These are phyloP conservation scores for Kodamaea nitidulidarum DNA, from an alignment of 805 yeast genomes.

Conservation along the genomic window DNA sequence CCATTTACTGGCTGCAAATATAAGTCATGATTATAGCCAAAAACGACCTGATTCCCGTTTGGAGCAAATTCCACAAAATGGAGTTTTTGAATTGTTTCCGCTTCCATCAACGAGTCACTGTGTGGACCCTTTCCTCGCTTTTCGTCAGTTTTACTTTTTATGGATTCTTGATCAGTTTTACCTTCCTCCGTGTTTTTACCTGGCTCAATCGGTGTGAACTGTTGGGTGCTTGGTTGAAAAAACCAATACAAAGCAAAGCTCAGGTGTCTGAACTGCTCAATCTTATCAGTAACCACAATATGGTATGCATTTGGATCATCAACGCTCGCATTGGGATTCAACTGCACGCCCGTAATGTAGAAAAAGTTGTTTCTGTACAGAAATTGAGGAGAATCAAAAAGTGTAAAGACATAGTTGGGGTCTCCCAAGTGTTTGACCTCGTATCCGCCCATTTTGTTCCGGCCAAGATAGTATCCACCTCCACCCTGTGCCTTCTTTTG, in stretches of 20 bases:
- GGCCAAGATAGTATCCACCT: slow-evolving; percentile 30
- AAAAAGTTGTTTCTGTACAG: slow-evolving; percentile 38
- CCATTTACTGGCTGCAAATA: slow-evolving; percentile 43
- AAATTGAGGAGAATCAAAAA: slow-evolving; percentile 34
- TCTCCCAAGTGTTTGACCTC: slow-evolving; percentile 24
- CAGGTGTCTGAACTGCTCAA: slow-evolving; percentile 43
- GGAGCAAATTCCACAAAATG: slow-evolving; percentile 69
- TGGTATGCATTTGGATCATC: slow-evolving; percentile 42
- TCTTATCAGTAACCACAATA: slow-evolving; percentile 50
- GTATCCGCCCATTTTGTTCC: slow-evolving; percentile 11
- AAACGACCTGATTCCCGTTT: slow-evolving; percentile 59
- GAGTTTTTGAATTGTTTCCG: slow-evolving; percentile 21
- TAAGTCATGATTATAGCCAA: slow-evolving; percentile 66
- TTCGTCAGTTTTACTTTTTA: too few relatives aligned
- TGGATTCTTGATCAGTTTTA: too few relatives aligned
- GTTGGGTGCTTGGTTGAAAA: slow-evolving; percentile 21
- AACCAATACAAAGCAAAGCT: slow-evolving; percentile 36
- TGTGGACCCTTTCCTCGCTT: neutral
- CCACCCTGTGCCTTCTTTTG: slow-evolving; percentile 9
- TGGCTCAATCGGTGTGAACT: slow-evolving; percentile 30
- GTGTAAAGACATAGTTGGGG: slow-evolving; percentile 20
- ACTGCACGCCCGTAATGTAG: slow-evolving; percentile 25
- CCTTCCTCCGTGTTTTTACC: neutral
- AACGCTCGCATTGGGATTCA: slow-evolving; percentile 41
- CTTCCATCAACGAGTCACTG: slow-evolving; percentile 5